Percentiles rank a stretch among this genome's conserved stretches.
These are phyloP conservation scores for Teratosphaeria gauchensis DNA, from an alignment of 2,329 filamentous ascomycete species.

Conservation along the genomic window DNA sequence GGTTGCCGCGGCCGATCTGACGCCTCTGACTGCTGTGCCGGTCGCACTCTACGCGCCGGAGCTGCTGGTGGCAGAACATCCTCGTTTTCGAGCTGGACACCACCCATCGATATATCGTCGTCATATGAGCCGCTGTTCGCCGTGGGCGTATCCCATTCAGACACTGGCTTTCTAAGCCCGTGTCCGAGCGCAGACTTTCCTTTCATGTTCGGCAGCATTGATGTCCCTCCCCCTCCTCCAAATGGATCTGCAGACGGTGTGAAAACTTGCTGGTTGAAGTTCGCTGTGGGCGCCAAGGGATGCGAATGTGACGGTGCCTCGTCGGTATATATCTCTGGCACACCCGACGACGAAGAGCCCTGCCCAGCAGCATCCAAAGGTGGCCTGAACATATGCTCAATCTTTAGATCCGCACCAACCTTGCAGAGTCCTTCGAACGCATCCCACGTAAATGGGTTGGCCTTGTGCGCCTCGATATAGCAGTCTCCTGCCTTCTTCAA, in stretches of 20 bases:
- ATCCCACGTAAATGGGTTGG: conserved; percentile 97
- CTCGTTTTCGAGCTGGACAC: conserved; percentile 12
- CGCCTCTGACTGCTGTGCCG: conserved; percentile 16
- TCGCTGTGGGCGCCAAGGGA: conserved; percentile 16
- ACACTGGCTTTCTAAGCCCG: conserved; percentile 9
- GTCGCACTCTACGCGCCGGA: conserved; percentile 32
- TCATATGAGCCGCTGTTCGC: conserved; percentile 27
- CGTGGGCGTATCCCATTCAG: conserved; percentile 38
- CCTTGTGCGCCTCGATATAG: conserved; percentile 79
- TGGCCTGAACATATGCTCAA: conserved; percentile 77
- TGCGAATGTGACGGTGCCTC: conserved; percentile 13
- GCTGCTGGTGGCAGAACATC: conserved; percentile 34
- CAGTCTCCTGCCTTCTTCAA: conserved; percentile 73
- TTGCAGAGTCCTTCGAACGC: conserved; percentile 84
- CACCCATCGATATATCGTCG: conserved; percentile 33
- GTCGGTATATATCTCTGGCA: conserved; percentile 23
- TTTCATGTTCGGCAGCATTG: conserved; percentile 34
- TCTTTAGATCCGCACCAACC: conserved; percentile 65
- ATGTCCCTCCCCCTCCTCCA: conserved; percentile 28
- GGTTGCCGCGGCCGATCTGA: conserved; percentile 25
- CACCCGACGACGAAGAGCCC: not conserved
- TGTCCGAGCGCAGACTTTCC: conserved; percentile 28
- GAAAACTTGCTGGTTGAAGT: conserved; percentile 15
- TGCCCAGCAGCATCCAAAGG: conserved; percentile 49
- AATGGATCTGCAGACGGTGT: conserved; percentile 32